These are phyloP conservation scores for Phytophthora melonis DNA, from an alignment of 352 stramenopile genomes.

Conservation along the genomic window DNA sequence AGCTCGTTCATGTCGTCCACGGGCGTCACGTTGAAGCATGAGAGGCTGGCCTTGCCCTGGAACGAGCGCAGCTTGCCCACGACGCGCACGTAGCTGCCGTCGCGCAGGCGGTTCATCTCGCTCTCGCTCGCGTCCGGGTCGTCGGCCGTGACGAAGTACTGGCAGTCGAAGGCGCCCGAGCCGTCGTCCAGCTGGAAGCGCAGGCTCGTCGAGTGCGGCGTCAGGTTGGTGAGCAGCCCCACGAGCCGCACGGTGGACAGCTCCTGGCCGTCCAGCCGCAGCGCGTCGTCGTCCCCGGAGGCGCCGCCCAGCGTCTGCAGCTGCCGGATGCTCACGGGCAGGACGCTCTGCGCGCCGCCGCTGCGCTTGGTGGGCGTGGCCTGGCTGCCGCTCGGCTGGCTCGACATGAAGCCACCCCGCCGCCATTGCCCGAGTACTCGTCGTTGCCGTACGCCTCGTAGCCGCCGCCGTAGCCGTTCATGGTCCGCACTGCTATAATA, in stretches of 20 bases:
- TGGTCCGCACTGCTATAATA: conserved; percentile 9
- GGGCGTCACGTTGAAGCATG: conserved; percentile 87
- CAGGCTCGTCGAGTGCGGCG: conserved; percentile 92
- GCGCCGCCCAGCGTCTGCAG: conserved; percentile 50
- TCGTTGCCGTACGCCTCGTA: conserved; percentile 84
- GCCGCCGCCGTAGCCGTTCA: conserved; percentile 65
- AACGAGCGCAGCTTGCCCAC: conserved; percentile 94
- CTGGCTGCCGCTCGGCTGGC: conserved; percentile 59
- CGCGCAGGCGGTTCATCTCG: conserved; percentile 64
- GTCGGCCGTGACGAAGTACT: conserved; percentile 92
- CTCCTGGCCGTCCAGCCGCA: conserved; percentile 91
- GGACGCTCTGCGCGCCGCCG: conserved; percentile 83
- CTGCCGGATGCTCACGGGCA: conserved; percentile 94
- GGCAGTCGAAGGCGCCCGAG: conserved; percentile 92
- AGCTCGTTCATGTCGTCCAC: conserved; percentile 94
- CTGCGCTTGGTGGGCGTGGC: conserved; percentile 63
- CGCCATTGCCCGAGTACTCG: conserved; percentile 53
- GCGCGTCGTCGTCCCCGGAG: conserved; percentile 65
- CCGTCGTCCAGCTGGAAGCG: conserved; percentile 95
- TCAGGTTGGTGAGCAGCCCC: conserved; percentile 79
- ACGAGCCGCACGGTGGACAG: conserved; percentile 92
- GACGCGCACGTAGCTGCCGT: conserved; percentile 91
- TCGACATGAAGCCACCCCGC: conserved; percentile 77
- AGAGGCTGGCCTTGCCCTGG: conserved; percentile 88
- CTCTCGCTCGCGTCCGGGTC: conserved; percentile 77